A percentile compares a stretch with the other conserved stretches of the same genome.
Conservation (phyloP, 2,329 filamentous ascomycete genomes). For the Diaporthe aspalathi region DNA sequence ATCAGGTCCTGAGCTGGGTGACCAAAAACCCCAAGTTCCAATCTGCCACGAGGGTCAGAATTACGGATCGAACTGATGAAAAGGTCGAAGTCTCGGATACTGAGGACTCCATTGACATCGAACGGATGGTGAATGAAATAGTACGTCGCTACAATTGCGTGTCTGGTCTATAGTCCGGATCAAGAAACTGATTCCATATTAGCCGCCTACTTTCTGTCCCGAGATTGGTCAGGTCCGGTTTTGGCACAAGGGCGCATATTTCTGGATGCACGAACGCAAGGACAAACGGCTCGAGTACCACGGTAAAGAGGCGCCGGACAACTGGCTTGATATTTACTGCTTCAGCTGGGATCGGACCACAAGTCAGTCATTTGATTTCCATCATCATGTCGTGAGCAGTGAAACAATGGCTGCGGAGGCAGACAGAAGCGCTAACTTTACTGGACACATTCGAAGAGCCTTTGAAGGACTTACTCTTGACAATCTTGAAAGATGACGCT, state of each 20-base stretch:
- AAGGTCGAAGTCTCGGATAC: slow-evolving; percentile 31
- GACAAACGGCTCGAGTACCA: slow-evolving; percentile 35
- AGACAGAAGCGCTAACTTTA: background rate
- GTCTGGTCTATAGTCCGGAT: background rate
- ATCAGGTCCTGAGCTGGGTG: slow-evolving; percentile 26
- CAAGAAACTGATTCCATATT: background rate
- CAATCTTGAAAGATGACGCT: slow-evolving; percentile 33
- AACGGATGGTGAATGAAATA: slow-evolving; percentile 34
- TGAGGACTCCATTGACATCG: slow-evolving; percentile 16
- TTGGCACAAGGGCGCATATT: slow-evolving; percentile 32
- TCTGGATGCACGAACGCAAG: slow-evolving; percentile 35
- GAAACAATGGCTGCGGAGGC: background rate
- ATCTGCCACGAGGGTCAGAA: slow-evolving; percentile 19
- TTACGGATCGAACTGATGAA: background rate
- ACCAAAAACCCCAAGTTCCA: slow-evolving; percentile 20
- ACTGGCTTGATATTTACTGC: slow-evolving; percentile 44
- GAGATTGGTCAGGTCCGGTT: slow-evolving; percentile 33
- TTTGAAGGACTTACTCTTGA: slow-evolving; percentile 30
- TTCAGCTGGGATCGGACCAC: slow-evolving; percentile 36
- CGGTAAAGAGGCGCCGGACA: slow-evolving; percentile 43
- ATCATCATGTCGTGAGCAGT: too few relatives aligned
- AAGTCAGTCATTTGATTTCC: background rate
- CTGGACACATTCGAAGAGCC: slow-evolving; percentile 6
- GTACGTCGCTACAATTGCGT: background rate
- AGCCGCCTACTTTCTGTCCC: slow-evolving; percentile 29